These are phyloP conservation scores for Geum urbanum DNA, from an alignment of 306 rosid species.

Conservation along the genomic window DNA sequence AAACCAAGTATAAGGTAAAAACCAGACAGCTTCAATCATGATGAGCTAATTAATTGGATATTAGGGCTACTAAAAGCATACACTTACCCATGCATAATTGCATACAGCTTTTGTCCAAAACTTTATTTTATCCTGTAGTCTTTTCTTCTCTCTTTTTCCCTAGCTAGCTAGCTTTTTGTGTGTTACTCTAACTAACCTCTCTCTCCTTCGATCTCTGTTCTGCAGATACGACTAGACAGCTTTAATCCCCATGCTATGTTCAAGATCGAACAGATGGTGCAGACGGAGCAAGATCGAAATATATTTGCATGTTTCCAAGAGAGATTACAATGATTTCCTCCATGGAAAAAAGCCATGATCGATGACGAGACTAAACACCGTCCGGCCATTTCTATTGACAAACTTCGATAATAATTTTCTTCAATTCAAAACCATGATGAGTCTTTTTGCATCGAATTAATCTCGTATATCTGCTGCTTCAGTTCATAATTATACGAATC, in stretches of 20 bases:
- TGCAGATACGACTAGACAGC: neutral
- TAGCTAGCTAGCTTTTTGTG: neutral
- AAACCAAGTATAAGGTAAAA: constrained; percentile 1
- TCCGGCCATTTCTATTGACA: neutral
- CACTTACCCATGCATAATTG: neutral
- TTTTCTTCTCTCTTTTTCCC: constrained; percentile 10
- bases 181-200: neutral
- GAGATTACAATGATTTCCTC: constrained; percentile 3
- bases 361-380: constrained; percentile 1
- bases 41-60: neutral
- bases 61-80: constrained; percentile 14
- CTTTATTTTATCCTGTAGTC: constrained; percentile 19
- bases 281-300: neutral
- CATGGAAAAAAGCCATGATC: neutral
- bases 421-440: constrained; percentile 5
- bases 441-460: neutral
- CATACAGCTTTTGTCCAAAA: constrained; percentile 17
- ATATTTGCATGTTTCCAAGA: neutral
- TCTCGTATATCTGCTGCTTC: neutral
- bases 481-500: neutral
- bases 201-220: neutral
- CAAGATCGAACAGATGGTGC: neutral
- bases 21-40: constrained; percentile 13
- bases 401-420: neutral
- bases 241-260: neutral